phyloP scores from a whole-genome alignment of 2,329 filamentous ascomycete genomes.

The Verticillium tricorpus region DNA sequence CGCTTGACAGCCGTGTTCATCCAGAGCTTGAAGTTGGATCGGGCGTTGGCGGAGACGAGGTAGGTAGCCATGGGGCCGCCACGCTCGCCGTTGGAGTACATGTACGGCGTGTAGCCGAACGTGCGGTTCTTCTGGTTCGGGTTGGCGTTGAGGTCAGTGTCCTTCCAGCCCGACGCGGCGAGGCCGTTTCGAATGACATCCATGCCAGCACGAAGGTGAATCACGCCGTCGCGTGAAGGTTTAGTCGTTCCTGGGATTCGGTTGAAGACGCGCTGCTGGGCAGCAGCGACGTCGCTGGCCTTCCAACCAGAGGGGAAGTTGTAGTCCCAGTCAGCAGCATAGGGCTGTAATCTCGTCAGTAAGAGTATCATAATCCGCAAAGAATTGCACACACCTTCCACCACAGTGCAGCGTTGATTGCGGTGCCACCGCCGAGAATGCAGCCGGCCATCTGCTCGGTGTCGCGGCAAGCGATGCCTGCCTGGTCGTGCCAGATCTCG shows the following conservation, averaged over 20 bases:
- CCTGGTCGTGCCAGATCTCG: slow-evolving; percentile 61
- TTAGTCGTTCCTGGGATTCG: slow-evolving; percentile 66
- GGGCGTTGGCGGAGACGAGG: slow-evolving; percentile 54
- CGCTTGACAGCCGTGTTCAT: slow-evolving; percentile 63
- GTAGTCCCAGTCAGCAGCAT: slow-evolving; percentile 63
- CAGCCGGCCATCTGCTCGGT: slow-evolving; percentile 71
- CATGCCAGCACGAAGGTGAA: slow-evolving; percentile 65
- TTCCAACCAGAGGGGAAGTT: slow-evolving; percentile 73
- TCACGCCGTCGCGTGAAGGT: slow-evolving; percentile 61
- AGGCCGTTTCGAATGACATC: slow-evolving; percentile 58
- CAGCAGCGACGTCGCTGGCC: slow-evolving; percentile 52
- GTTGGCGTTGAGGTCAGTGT: slow-evolving; percentile 54
- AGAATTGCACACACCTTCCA: slow-evolving; percentile 44
- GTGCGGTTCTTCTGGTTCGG: slow-evolving; percentile 62
- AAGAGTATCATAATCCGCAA: neutral
- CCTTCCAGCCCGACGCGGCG: slow-evolving; percentile 55
- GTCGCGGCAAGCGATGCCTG: slow-evolving; percentile 62
- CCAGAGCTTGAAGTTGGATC: slow-evolving; percentile 63
- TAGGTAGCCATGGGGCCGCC: slow-evolving; percentile 70
- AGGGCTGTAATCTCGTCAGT: slow-evolving; percentile 33
- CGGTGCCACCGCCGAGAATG: slow-evolving; percentile 62
- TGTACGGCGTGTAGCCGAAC: slow-evolving; percentile 61
- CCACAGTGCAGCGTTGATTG: slow-evolving; percentile 65
- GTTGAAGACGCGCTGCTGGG: slow-evolving; percentile 58
- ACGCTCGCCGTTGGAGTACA: slow-evolving; percentile 62